A percentile compares a stretch with the other conserved stretches of the same genome.
Evolutionary conservation across 108 stramenopile genomes (phyloP).

Genomic region (Fragilaria crotonensis): DNA sequence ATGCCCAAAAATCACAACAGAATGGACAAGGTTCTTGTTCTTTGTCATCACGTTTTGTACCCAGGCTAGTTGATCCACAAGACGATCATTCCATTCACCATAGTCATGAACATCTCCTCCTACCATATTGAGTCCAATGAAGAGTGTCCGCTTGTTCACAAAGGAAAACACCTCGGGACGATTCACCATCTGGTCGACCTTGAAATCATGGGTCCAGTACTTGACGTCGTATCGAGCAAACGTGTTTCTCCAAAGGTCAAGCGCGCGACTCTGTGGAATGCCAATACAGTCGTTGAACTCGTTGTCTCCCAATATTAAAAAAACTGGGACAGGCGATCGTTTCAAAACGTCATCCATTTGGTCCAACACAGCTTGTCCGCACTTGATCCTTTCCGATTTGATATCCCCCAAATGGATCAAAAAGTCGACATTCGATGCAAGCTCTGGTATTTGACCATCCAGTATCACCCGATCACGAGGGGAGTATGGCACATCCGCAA

Average conservation of each 20-base stretch:
- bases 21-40: not conserved
- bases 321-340: constrained; percentile 46
- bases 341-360: constrained; percentile 36
- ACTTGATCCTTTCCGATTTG: constrained; percentile 27
- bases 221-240: constrained; percentile 11
- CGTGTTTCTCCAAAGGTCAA: constrained; percentile 3
- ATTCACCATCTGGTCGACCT: not conserved
- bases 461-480: constrained; percentile 6
- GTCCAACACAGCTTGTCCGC: constrained; percentile 37
- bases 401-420: constrained; percentile 66
- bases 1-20: constrained; percentile 31
- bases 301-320: constrained; percentile 53
- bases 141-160: constrained; percentile 28
- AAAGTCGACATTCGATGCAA: constrained; percentile 53
- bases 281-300: constrained; percentile 46
- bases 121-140: constrained; percentile 25
- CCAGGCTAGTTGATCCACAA: constrained; percentile 9
- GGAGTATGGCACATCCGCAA: constrained; percentile 31
- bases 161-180: constrained; percentile 20
- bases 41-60: not conserved
- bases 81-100: constrained; percentile 13
- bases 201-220: constrained; percentile 17
- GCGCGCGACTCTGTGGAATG: not conserved
- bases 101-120: constrained; percentile 9
- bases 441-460: constrained; percentile 5